Evolutionary conservation across 2,329 filamentous ascomycete genomes (phyloP), one percentile per base, ranked within the genome.

Genomic region (Aspergillus jensenii): DNA sequence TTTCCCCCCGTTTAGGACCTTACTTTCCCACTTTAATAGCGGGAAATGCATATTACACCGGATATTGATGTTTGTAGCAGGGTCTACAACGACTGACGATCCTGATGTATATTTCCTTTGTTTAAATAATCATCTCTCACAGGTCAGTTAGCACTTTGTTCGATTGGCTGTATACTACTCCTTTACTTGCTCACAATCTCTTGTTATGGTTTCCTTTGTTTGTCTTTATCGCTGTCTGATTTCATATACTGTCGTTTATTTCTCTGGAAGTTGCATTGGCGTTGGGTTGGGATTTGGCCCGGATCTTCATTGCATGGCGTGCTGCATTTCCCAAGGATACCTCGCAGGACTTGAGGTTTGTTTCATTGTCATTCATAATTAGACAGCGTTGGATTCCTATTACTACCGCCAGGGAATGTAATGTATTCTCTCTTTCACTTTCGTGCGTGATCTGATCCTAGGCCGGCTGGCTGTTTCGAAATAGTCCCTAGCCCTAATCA

Each of bases 71-170:
- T 59, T 58, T 65, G 63, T 65, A 64, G 63, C 64, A 37, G 60
- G 60, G 47, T 54, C 64, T 65, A 64, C 63, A 59, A 59, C 43
- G 49, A 49, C 58, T 62, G 48, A 67, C 50, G 63, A 64, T 55
- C 45, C 58, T 64, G 55, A 65, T 62, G 65, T 55, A 58, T 46
- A 54, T 58, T 64, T 60, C 62, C 52, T 65, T 61, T 67, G 59
- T 66, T 43, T 19, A 37, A 41, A 44, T 17, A 6, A 46, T 48
- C 40, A 45, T 57, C 55, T 58, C 55, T 56, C 27, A 39, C 35
- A 45, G 45, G 43, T 44, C 41, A 39, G 33, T 39, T 50, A 40
- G 35, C 31, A 40, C 44, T 44, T 21, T 49, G 35, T 52, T 47
- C 15, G 46, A 52, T 43, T 44, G 40, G 46, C 52, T 52, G 46